phyloP scores from a whole-genome alignment of 2,329 filamentous ascomycete species.

The Decorospora gaudefroyi region DNA sequence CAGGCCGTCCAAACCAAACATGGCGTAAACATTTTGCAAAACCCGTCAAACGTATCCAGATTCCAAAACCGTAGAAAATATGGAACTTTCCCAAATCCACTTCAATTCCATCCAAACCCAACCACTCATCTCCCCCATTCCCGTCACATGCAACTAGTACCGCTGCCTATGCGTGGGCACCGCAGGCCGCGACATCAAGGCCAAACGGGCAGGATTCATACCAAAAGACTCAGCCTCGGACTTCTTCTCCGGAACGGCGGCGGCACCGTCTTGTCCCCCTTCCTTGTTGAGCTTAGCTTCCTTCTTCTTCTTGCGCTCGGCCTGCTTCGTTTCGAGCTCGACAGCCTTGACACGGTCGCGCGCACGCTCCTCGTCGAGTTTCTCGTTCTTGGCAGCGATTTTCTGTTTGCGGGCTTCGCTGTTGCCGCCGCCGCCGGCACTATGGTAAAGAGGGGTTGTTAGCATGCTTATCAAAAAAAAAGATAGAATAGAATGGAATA shows the following conservation, averaged over 20 bases:
- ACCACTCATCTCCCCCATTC: neutral
- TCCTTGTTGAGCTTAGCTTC: conserved; percentile 32
- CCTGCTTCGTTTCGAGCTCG: conserved; percentile 48
- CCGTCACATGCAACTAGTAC: conserved; percentile 12
- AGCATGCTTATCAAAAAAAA: conserved; percentile 6
- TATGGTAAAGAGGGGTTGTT: conserved; percentile 45
- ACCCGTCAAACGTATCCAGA: too few relatives aligned
- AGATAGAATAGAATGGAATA: neutral
- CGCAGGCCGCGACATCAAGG: conserved; percentile 40
- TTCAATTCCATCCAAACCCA: neutral
- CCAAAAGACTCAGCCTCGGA: conserved; percentile 29
- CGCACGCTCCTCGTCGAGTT: conserved; percentile 72
- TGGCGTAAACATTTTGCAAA: too few relatives aligned
- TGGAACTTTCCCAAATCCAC: too few relatives aligned
- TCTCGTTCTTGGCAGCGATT: conserved; percentile 83
- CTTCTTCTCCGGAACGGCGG: conserved; percentile 19
- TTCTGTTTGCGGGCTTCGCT: conserved; percentile 72
- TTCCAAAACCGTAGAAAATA: too few relatives aligned
- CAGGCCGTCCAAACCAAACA: neutral
- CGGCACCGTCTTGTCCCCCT: conserved; percentile 16
- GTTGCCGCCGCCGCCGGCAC: conserved; percentile 84
- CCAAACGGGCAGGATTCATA: conserved; percentile 48
- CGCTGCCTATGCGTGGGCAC: conserved; percentile 26
- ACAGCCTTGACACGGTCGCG: conserved; percentile 55
- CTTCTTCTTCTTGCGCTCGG: conserved; percentile 49